Percentiles rank a stretch among this genome's conserved stretches.
Conservation (phyloP, 305 asterid genomes). For the Rubia occidens region DNA sequence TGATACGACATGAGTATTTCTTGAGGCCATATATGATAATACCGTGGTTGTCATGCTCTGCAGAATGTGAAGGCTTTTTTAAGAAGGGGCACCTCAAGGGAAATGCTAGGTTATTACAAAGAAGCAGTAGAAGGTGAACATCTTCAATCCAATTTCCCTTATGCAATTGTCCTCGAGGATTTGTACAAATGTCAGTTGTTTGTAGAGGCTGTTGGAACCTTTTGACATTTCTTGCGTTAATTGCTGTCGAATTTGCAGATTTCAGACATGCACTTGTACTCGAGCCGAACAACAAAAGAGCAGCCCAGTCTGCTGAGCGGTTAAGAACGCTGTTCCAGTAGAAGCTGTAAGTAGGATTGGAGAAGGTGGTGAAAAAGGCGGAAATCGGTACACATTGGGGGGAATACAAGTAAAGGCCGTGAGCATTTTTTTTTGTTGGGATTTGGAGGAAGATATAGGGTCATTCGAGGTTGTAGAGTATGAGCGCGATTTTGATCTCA, state of each 20-base stretch:
- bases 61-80: conserved; percentile 89
- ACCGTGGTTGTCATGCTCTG: conserved; percentile 5
- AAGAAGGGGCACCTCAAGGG: conserved; percentile 92
- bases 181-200: not conserved
- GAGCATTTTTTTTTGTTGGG: not conserved
- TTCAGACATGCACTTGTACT: conserved; percentile 76
- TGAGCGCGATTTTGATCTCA: conserved; percentile 12
- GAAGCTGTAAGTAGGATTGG: conserved; percentile 18
- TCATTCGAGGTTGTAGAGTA: conserved; percentile 11
- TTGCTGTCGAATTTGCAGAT: conserved; percentile 38
- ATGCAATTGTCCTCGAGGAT: not conserved
- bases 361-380: not conserved
- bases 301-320: conserved; percentile 61
- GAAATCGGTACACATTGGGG: not conserved
- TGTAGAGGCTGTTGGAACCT: not conserved
- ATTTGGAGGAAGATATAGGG: not conserved
- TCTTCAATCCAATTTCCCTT: conserved; percentile 8
- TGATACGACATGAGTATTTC: not conserved
- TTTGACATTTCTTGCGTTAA: not conserved
- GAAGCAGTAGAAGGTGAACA: conserved; percentile 78
- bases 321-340: conserved; percentile 48
- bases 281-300: conserved; percentile 90
- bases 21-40: not conserved
- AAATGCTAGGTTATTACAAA: conserved; percentile 69
- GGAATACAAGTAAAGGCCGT: not conserved